A percentile compares a stretch with the other conserved stretches of the same genome.
These are phyloP conservation scores for Diospyros lotus DNA, from an alignment of 148 eudicot genomes.

Conservation along the genomic window DNA sequence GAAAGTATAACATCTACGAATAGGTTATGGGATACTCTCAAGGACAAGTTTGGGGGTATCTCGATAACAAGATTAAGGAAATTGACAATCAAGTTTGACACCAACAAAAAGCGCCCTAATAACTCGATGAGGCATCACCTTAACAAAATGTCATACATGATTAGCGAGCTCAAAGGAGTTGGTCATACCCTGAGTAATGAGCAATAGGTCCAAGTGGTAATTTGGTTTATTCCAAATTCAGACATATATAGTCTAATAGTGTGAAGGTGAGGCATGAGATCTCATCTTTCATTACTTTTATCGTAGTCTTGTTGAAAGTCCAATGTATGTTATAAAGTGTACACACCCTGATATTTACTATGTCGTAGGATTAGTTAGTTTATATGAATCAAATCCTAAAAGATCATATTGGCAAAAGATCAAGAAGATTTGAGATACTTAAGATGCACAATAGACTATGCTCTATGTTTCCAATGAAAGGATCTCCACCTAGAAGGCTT, in stretches of 20 bases:
- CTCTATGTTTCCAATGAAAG: no score
- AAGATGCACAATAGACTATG: neutral
- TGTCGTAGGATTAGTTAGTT: neutral
- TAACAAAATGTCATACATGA: neutral
- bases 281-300: no score
- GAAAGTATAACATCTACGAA: neutral
- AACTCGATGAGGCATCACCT: neutral
- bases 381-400: neutral
- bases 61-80: neutral
- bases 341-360: neutral
- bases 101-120: neutral
- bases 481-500: no score
- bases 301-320: neutral
- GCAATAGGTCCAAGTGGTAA: neutral
- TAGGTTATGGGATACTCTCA: neutral
- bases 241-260: no score
- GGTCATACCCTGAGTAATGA: neutral
- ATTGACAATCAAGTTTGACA: neutral
- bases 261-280: no score
- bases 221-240: neutral
- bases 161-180: neutral
- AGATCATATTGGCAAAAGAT: neutral
- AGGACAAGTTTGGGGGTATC: neutral
- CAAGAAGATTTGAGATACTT: neutral
- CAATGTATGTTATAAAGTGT: neutral